Percentiles rank a stretch among this genome's conserved stretches.
phyloP scores from a whole-genome alignment of 2,329 filamentous ascomycete species.

The Ophiostoma populinum region DNA sequence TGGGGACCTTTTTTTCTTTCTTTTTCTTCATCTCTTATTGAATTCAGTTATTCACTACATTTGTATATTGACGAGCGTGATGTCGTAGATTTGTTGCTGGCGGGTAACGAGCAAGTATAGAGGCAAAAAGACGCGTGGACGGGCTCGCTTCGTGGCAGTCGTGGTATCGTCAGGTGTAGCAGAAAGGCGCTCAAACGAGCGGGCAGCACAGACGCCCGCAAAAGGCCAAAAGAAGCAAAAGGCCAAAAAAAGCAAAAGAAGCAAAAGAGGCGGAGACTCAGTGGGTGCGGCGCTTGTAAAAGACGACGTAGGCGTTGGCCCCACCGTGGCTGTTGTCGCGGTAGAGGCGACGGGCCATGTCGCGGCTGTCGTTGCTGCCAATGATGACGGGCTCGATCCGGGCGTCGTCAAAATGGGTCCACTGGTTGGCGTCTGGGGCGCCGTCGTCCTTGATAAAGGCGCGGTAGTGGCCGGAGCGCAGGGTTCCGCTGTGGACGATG shows the following conservation, averaged over 20 bases:
- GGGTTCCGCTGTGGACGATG: constrained; percentile 55
- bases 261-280: not conserved
- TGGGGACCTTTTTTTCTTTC: constrained; percentile 6
- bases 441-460: constrained; percentile 46
- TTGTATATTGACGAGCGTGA: too few relatives aligned
- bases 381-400: constrained; percentile 11
- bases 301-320: constrained; percentile 13
- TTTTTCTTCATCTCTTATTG: constrained; percentile 10
- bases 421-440: constrained; percentile 16
- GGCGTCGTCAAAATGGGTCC: constrained; percentile 33
- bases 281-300: constrained; percentile 10
- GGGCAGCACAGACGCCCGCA: not conserved
- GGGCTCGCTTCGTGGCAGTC: constrained; percentile 1
- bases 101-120: too few relatives aligned
- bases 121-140: not conserved
- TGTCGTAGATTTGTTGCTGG: too few relatives aligned
- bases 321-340: constrained; percentile 7
- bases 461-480: constrained; percentile 66
- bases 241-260: not conserved
- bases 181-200: not conserved
- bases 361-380: constrained; percentile 11
- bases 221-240: not conserved
- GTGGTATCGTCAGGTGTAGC: constrained; percentile 5
- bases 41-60: too few relatives aligned
- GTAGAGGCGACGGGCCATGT: constrained; percentile 12